Evolutionary conservation across 345 rosid genomes (phyloP), one percentile per base, ranked within the genome.

Genomic region (Durio zibethinus): DNA sequence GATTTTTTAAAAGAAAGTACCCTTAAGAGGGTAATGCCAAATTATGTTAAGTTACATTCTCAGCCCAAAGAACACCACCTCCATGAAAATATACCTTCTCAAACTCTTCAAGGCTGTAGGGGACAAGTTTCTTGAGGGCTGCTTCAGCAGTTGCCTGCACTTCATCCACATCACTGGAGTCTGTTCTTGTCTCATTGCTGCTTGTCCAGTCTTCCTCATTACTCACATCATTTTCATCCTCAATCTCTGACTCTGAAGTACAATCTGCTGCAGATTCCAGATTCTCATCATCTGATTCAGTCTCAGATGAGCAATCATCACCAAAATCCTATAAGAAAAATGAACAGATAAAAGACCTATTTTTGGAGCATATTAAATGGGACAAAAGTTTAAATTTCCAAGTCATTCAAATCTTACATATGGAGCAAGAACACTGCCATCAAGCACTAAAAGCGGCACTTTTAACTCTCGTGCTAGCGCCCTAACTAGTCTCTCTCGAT

Each of bases 341-440:
- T 31, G 64, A 36, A 77, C 50, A 83, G n/a, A 68, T 76, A 74
- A 21, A 52, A 20, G 16, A 53, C 36, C 57, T 14, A 45, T 71
- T 42, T 20, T 59, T 38, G 53, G 66, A 53, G 25, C 79, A 79
- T 54, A 57, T 65, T 3, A 57, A 50, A 67, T 67, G 15, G 10
- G 27, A 54, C 60, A 62, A 47, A 52, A 33, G 60, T 62, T 56
- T 14, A 12, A 81, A 68, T 25, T 29, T 52, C 66, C 48, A 29
- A 72, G 60, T 68, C 67, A 67, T 75, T 75, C 54, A 53, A 87
- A 83, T 81, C 98, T 93, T 90, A 96, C 99, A 85, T 90, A 92
- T 83, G 98, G 95, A 75, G 97, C 95, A 82, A 96, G 97, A 60
- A 91, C 83, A 25, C 90, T 88, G 89, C 98, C 92, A 85, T 92